These are phyloP conservation scores for Hordeum vulgare DNA, from an alignment of 176 grass and related monocot species.

Conservation along the genomic window MorexV3_pseudomolecules_assembly NC_058519.1:553193817-553194316, in stretches of 20 bases:
- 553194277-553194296: not conserved
- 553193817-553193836: slow-evolving; percentile 26
- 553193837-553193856: slow-evolving; percentile 19
- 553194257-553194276: no score
- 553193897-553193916: not conserved
- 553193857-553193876: slow-evolving; percentile 10
- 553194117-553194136: slow-evolving; percentile 16
- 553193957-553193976: slow-evolving; percentile 11
- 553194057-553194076: slow-evolving; percentile 32
- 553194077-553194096: slow-evolving; percentile 9
- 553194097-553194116: slow-evolving; percentile 29
- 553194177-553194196: slow-evolving; percentile 33
- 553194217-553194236: not conserved
- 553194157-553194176: slow-evolving; percentile 27
- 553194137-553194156: slow-evolving; percentile 39
- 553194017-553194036: not conserved
- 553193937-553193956: slow-evolving; percentile 2
- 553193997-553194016: slow-evolving; percentile 27
- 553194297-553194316: not conserved
- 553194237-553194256: not conserved
- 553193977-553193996: slow-evolving; percentile 1
- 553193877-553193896: not conserved
- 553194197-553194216: slow-evolving; percentile 27
- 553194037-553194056: slow-evolving; percentile 22
- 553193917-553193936: slow-evolving; percentile 8